Evolutionary conservation across 2,329 filamentous ascomycete species (phyloP).

Genomic region (Fulvia fulva): DNA sequence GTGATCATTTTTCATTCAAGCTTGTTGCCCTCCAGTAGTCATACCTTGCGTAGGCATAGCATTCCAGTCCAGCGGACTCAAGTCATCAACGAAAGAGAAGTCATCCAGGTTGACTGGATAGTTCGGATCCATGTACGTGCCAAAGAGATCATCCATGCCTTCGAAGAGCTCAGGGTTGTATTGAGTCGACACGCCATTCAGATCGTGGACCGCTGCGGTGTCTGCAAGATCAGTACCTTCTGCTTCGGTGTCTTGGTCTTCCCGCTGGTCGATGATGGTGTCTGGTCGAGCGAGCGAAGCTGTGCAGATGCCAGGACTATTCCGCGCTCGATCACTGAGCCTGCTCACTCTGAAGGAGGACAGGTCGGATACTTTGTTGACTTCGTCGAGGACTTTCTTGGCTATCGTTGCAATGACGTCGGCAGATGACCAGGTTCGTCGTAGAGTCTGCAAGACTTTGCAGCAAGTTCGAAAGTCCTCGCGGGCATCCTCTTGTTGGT

Average conservation of each 20-base stretch:
- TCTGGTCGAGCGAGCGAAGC: slow-evolving; percentile 19
- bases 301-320: slow-evolving; percentile 19
- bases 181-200: not conserved
- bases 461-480: slow-evolving; percentile 45
- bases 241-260: slow-evolving; percentile 2
- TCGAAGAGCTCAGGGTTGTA: slow-evolving; percentile 25
- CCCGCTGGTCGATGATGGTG: slow-evolving; percentile 17
- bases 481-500: slow-evolving; percentile 45
- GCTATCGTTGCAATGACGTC: slow-evolving; percentile 42
- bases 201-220: not conserved
- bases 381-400: slow-evolving; percentile 31
- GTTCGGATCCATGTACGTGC: slow-evolving; percentile 33
- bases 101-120: slow-evolving; percentile 34
- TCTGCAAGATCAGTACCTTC: slow-evolving; percentile 2
- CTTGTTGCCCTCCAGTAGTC: not conserved
- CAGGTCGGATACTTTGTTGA: slow-evolving; percentile 27
- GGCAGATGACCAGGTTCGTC: slow-evolving; percentile 44
- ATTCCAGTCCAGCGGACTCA: slow-evolving; percentile 24
- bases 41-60: slow-evolving; percentile 9
- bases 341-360: slow-evolving; percentile 26
- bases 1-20: not conserved
- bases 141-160: slow-evolving; percentile 34
- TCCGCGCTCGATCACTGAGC: slow-evolving; percentile 7
- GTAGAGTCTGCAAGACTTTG: slow-evolving; percentile 41
- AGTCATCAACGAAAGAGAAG: slow-evolving; percentile 30